Conservation (phyloP, 2,329 filamentous ascomycete genomes). For the Paecilomyces fulvus region DNA sequence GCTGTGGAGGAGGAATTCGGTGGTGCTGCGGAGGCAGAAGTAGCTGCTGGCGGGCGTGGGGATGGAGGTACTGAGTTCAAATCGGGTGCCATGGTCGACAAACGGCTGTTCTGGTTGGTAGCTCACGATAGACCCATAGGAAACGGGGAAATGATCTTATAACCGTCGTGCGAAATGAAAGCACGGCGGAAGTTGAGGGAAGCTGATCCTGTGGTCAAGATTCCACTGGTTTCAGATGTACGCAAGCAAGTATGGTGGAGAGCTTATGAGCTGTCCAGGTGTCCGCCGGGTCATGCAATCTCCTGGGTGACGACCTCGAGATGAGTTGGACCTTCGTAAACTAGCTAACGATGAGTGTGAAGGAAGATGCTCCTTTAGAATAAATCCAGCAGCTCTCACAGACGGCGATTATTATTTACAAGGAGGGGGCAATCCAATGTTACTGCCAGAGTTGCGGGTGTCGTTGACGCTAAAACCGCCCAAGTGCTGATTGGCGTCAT, state of each 20-base stretch:
- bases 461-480: not conserved
- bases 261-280: not conserved
- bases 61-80: constrained; percentile 35
- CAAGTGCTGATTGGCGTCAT: not conserved
- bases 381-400: not conserved
- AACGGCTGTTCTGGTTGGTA: constrained; percentile 1
- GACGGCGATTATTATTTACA: not conserved
- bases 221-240: not conserved
- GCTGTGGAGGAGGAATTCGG: constrained; percentile 27
- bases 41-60: constrained; percentile 23
- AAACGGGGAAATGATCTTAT: not conserved
- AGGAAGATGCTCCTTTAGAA: not conserved
- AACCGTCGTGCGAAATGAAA: not conserved
- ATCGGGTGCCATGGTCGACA: constrained; percentile 39
- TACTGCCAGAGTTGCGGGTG: not conserved
- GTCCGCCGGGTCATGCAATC: not conserved
- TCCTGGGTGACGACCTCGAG: not conserved
- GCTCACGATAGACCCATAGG: not conserved
- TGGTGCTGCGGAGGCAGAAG: constrained; percentile 19
- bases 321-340: not conserved
- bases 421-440: not conserved
- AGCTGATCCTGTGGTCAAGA: not conserved
- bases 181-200: not conserved
- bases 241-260: not conserved
- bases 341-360: not conserved